Base-by-base conservation (phyloP, 2,329 filamentous ascomycete species). In the Sarocladium kiliense region DNA sequence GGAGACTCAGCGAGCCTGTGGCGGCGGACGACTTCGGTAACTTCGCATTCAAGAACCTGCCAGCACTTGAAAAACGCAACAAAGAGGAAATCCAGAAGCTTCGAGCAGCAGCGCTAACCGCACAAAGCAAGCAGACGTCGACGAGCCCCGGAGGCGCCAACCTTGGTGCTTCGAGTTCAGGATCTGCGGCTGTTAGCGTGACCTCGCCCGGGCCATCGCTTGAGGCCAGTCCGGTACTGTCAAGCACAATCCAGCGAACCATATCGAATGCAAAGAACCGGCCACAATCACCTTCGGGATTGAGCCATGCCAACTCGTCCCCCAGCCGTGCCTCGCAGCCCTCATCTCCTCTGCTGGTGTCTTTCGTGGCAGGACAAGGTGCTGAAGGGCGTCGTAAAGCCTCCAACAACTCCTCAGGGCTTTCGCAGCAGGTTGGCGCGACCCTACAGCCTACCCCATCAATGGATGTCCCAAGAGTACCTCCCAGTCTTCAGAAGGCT, bases 41-140 rank as follows among this genome's bases (percentile, higher is more conserved):
- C 59, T 99, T 99, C 71, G 85, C 91, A 37, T 99, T 96, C 78
- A 99, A 99, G 74, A 99, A 99, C 64, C 75, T 99, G 50, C 92
- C 93, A 0, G 93, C 97, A 19, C 78, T 99, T 18, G 94, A 97
- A 65, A 97, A 97, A 70, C 94, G 94, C 55, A 99, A 99, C 72
- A 99, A 99, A 68, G 94, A 99, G 64, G 91, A 97, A 27, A 96
- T 99, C 30, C 92, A 97, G 64, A 97, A 97, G 69, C 77, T 99
- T 56, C 86, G 92, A 11, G 91, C 92, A 21, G 92, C 97, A 70
- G 92, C 94, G 2, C 80, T 97, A 74, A 91, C 83, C 2, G 72
- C 77, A 2, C 82, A 86, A 61, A 81, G 70, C 64, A 85, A 86
- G 64, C 71, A 74, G 32, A 68, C 74, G 4, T 67, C 70, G 3